phyloP scores from a whole-genome alignment of 306 rosid genomes.

The Crotalaria pallida region DNA sequence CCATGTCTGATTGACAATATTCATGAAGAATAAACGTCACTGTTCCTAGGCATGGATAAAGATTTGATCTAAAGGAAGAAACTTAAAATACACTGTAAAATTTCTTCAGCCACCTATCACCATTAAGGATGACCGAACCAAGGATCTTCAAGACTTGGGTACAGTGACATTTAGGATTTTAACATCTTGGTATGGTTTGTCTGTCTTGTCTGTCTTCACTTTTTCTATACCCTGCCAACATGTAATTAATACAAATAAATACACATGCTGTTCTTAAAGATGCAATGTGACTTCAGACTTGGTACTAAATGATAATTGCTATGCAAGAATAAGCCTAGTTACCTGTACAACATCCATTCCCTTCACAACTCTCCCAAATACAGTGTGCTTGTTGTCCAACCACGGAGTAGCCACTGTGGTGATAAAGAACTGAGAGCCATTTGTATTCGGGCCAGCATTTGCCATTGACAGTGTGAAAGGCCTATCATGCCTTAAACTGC shows the following conservation, averaged over 20 bases:
- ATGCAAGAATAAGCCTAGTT: constrained; percentile 18
- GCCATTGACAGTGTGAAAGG: constrained; percentile 99
- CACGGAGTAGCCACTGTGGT: constrained; percentile 99
- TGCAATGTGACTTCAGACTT: neutral
- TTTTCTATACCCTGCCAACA: constrained; percentile 76
- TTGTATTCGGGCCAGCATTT: constrained; percentile 87
- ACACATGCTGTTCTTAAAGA: neutral
- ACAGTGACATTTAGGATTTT: constrained; percentile 89
- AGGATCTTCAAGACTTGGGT: constrained; percentile 67
- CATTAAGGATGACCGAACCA: neutral
- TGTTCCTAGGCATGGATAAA: too few relatives aligned
- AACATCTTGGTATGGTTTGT: constrained; percentile 91
- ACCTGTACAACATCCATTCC: constrained; percentile 99
- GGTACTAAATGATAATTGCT: constrained; percentile 1
- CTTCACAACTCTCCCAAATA: constrained; percentile 86
- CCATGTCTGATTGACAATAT: neutral
- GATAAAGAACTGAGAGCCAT: constrained; percentile 97
- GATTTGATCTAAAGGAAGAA: neutral
- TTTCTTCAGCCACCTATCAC: neutral
- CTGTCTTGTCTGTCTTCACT: constrained; percentile 82
- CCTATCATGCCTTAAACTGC: constrained; percentile 93
- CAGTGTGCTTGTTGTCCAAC: constrained; percentile 96
- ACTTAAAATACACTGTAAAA: neutral
- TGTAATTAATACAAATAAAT: neutral
- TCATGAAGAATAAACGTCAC: neutral